These are phyloP conservation scores for Lithospermum erythrorhizon DNA, from an alignment of 257 asterid species.

Conservation along the genomic window DNA sequence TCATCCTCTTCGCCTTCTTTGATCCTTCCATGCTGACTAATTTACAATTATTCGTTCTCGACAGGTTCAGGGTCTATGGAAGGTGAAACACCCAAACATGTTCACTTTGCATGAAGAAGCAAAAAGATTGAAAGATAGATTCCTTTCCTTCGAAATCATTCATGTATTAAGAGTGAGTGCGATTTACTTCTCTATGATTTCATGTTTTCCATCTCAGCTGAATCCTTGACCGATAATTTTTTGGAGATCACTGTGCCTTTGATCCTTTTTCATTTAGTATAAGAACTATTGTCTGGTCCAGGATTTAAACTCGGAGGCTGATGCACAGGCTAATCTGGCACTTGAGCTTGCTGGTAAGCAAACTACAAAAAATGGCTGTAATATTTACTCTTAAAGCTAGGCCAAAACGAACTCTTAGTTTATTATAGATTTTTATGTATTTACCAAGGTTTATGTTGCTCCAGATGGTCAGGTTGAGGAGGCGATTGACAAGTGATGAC, in stretches of 20 bases:
- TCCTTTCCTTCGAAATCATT: slow-evolving; percentile 53
- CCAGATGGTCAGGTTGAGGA: slow-evolving; percentile 74
- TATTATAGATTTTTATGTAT: neutral
- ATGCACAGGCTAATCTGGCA: slow-evolving; percentile 85
- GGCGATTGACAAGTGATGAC: slow-evolving; percentile 40
- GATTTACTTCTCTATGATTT: neutral
- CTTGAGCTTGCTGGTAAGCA: slow-evolving; percentile 68
- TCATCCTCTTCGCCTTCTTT: neutral
- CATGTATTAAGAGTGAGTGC: slow-evolving; percentile 66
- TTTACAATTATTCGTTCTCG: slow-evolving; percentile 1
- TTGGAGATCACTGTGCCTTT: neutral
- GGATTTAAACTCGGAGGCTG: slow-evolving; percentile 94
- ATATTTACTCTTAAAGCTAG: neutral
- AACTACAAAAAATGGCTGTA: no score
- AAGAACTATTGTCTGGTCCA: slow-evolving; percentile 15
- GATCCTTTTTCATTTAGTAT: neutral
- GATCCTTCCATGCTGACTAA: neutral
- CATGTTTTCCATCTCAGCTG: neutral
- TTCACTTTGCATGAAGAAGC: slow-evolving; percentile 57
- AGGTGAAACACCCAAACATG: slow-evolving; percentile 75
- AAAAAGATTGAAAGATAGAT: slow-evolving; percentile 63
- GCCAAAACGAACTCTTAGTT: neutral
- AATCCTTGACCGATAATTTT: neutral
- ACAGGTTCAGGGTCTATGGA: slow-evolving; percentile 87
- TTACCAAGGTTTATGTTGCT: slow-evolving; percentile 6